Evolutionary conservation across 768 basidiomycete genomes (phyloP).

Genomic region (Suillus plorans): DNA sequence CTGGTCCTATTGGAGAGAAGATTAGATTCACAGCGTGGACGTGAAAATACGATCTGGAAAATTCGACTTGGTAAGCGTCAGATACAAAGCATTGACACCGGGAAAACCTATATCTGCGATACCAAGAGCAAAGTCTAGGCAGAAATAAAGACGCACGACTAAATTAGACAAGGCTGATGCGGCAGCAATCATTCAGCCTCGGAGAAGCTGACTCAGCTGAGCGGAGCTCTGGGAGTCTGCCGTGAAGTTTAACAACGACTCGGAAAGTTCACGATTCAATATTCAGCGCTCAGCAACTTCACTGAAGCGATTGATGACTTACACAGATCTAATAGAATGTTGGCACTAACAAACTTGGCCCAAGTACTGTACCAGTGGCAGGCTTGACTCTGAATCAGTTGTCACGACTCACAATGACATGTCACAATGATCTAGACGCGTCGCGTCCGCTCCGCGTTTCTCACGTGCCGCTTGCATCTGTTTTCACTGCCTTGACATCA

Average conservation of each 20-base stretch:
- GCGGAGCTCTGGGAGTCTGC: neutral
- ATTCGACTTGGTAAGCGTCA: neutral
- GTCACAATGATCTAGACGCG: neutral
- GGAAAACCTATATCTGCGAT: neutral
- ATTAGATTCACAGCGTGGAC: neutral
- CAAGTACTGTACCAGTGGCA: too few species aligned
- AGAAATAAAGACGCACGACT: neutral
- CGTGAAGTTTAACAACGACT: neutral
- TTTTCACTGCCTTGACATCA: neutral
- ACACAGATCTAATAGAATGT: neutral
- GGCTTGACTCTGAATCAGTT: too few species aligned
- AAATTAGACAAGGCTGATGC: neutral
- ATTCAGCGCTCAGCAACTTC: neutral
- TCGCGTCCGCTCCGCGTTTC: neutral
- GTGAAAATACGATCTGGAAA: neutral
- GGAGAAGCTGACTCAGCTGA: neutral
- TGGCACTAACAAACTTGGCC: neutral
- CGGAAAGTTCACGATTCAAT: too few species aligned
- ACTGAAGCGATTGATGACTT: neutral
- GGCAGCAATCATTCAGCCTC: neutral
- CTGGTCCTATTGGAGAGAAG: neutral
- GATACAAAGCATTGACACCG: neutral
- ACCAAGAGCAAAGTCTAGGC: neutral
- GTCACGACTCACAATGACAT: too few species aligned
- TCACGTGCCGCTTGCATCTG: neutral